Evolutionary conservation across 306 rosid genomes (phyloP).

Genomic region (Oxytropis ochrocephala): DNA sequence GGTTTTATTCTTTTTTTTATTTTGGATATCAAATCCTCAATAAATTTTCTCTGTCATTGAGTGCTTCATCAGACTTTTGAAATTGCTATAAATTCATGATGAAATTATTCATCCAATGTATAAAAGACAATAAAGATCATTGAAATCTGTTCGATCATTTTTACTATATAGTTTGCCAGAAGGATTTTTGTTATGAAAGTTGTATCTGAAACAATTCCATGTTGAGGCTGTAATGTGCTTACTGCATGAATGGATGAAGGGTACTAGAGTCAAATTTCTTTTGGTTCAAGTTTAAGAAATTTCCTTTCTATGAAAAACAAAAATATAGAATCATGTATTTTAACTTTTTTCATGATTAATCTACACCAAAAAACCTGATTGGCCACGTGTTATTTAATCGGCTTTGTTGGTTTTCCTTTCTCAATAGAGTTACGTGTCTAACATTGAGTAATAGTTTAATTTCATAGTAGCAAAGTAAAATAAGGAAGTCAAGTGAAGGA

Average conservation of each 20-base stretch:
- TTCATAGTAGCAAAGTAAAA: neutral
- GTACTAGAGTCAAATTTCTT: neutral
- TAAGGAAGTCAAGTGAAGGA: neutral
- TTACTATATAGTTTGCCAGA: neutral
- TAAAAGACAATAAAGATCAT: neutral
- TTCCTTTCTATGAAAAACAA: neutral
- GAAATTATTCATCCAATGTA: neutral
- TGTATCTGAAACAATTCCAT: neutral
- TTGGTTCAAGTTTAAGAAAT: neutral
- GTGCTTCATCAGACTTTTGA: neutral
- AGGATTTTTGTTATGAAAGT: neutral
- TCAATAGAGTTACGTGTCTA: neutral
- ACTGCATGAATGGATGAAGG: neutral
- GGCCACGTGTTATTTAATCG: too few species aligned
- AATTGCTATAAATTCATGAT: neutral
- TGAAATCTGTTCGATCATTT: neutral
- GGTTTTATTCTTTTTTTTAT: neutral
- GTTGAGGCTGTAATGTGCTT: neutral
- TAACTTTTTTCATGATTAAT: too few species aligned
- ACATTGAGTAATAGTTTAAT: neutral
- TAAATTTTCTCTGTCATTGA: conserved; percentile 1
- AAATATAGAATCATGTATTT: neutral
- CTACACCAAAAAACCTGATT: too few species aligned
- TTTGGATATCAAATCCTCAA: neutral
- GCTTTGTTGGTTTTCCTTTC: too few species aligned